These are phyloP conservation scores for Fusarium falciforme DNA, from an alignment of 2,329 filamentous ascomycete species.

Conservation along the genomic window DNA sequence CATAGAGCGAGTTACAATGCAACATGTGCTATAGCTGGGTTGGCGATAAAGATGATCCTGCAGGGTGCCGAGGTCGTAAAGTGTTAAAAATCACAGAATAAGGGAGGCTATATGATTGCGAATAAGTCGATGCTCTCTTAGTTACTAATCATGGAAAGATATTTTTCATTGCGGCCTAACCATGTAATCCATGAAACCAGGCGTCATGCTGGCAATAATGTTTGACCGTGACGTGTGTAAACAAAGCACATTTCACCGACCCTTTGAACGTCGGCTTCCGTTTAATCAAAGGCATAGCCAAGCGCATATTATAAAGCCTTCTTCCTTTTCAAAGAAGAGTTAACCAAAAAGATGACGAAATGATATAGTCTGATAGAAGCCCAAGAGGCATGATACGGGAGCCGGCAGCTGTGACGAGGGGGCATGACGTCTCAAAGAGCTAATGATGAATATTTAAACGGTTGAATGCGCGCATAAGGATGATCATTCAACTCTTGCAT, in stretches of 20 bases:
- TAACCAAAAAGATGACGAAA: neutral
- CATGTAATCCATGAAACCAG: fast-evolving
- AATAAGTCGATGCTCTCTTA: neutral
- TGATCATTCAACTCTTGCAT: neutral
- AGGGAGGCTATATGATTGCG: neutral
- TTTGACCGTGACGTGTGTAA: neutral
- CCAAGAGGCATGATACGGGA: neutral
- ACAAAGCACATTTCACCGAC: neutral
- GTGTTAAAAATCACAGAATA: neutral
- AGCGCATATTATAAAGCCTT: neutral
- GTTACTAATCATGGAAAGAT: fast-evolving
- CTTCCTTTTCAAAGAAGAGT: neutral
- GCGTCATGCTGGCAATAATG: neutral
- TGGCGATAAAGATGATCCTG: neutral
- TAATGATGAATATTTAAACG: neutral
- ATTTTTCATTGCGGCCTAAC: fast-evolving
- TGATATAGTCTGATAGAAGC: neutral
- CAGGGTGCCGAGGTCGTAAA: neutral
- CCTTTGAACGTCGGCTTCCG: neutral
- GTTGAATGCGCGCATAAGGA: neutral
- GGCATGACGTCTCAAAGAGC: neutral
- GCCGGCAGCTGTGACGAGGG: neutral
- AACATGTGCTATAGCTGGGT: neutral
- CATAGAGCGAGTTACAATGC: neutral
- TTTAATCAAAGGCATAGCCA: neutral